A percentile compares a stretch with the other conserved stretches of the same genome.
These are phyloP conservation scores for Pythium sp. DNA, from an alignment of 352 stramenopile genomes.

Conservation along the genomic window DNA sequence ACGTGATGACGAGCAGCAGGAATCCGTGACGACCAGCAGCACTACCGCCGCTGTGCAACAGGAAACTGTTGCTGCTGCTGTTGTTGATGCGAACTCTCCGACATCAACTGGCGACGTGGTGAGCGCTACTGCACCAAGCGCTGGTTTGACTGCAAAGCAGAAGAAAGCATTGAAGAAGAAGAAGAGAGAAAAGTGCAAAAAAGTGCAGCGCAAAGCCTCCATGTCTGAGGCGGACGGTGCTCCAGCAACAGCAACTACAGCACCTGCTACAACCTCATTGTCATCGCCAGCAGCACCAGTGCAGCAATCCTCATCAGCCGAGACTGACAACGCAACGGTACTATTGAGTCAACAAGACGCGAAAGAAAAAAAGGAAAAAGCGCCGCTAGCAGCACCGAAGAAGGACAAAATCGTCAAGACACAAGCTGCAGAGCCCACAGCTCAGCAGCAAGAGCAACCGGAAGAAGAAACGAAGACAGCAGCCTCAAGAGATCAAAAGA, in stretches of 20 bases:
- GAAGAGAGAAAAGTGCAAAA: background rate
- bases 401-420: background rate
- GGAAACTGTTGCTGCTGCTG: background rate
- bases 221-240: background rate
- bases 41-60: background rate
- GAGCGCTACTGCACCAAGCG: background rate
- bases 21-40: background rate
- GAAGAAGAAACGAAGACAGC: background rate
- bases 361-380: background rate
- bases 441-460: background rate
- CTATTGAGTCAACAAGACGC: background rate
- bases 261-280: background rate
- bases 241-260: background rate
- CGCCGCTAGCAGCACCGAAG: background rate
- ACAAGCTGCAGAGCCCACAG: background rate
- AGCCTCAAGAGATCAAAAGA: background rate
- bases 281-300: background rate
- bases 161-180: background rate
- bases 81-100: background rate
- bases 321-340: background rate
- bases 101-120: background rate
- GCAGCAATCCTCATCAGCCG: background rate
- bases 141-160: background rate
- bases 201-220: background rate
- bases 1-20: background rate